phyloP scores from a whole-genome alignment of 2,329 filamentous ascomycete species.

The Akanthomyces lecanii region DNA sequence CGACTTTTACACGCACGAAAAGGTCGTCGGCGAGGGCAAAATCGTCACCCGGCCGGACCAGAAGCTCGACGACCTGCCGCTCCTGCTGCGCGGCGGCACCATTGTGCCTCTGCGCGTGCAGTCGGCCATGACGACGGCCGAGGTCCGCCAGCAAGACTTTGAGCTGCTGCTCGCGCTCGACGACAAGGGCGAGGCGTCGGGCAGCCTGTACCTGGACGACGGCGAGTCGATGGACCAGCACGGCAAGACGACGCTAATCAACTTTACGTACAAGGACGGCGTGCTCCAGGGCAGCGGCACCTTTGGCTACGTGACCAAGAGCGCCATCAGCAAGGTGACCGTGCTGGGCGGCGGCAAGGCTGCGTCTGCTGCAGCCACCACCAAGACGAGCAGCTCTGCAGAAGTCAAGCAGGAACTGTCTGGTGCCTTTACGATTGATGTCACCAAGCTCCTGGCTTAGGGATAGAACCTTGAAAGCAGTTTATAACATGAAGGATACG shows the following conservation, averaged over 20 bases:
- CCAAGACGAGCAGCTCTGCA: background rate
- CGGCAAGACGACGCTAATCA: constrained; percentile 45
- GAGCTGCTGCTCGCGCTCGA: constrained; percentile 66
- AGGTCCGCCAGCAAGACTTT: constrained; percentile 62
- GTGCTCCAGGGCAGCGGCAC: constrained; percentile 45
- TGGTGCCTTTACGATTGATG: constrained; percentile 10
- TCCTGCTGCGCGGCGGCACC: constrained; percentile 61
- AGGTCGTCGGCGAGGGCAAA: constrained; percentile 37
- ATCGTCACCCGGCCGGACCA: constrained; percentile 34
- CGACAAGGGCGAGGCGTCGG: constrained; percentile 56
- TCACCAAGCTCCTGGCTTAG: background rate
- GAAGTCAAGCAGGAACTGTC: constrained; percentile 13
- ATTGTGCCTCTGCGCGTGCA: constrained; percentile 58
- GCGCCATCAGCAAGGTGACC: constrained; percentile 43
- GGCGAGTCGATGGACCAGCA: constrained; percentile 60
- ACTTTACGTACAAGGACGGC: constrained; percentile 53
- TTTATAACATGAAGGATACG: background rate
- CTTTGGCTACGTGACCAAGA: constrained; percentile 46
- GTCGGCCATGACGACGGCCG: constrained; percentile 59
- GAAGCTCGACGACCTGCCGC: constrained; percentile 51
- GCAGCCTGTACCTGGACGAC: constrained; percentile 70
- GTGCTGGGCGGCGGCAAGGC: constrained; percentile 35
- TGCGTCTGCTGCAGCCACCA: background rate
- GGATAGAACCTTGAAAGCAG: background rate
- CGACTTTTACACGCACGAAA: constrained; percentile 44